phyloP scores from a whole-genome alignment of 2,329 filamentous ascomycete genomes.

The Fusarium torreyae region DNA sequence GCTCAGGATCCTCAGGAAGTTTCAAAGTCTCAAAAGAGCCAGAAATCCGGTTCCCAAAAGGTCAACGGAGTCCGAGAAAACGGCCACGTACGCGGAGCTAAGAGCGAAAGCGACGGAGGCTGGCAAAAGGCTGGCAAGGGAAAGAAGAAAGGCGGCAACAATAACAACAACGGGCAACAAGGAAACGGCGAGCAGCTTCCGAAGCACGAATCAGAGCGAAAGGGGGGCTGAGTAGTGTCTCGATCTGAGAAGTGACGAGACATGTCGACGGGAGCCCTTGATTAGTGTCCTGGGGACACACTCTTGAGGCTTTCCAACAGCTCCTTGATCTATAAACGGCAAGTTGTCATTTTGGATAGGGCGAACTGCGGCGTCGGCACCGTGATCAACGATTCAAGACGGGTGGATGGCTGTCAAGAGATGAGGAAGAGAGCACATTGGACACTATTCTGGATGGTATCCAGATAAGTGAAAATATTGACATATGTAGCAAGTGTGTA shows the following conservation, averaged over 20 bases:
- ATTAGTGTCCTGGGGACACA: conserved; percentile 6
- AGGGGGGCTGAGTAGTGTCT: conserved; percentile 65
- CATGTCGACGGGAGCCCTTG: neutral
- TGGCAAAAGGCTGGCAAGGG: conserved; percentile 74
- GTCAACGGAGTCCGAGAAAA: conserved; percentile 63
- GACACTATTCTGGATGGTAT: conserved; percentile 48
- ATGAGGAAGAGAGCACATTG: conserved; percentile 34
- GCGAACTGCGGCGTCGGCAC: conserved; percentile 19
- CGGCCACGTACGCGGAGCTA: conserved; percentile 68
- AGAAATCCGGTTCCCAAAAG: conserved; percentile 52
- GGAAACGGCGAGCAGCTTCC: conserved; percentile 68
- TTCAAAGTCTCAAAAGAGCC: conserved; percentile 46
- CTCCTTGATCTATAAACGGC: conserved; percentile 32
- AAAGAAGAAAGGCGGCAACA: conserved; percentile 61
- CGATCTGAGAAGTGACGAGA: conserved; percentile 41
- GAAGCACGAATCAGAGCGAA: conserved; percentile 72
- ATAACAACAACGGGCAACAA: conserved; percentile 52
- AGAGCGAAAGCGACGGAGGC: conserved; percentile 67
- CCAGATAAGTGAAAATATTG: conserved; percentile 34
- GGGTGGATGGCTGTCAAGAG: conserved; percentile 23
- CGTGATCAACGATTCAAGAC: conserved; percentile 27
- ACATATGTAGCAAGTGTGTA: conserved; percentile 47
- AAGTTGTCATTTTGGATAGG: conserved; percentile 47
- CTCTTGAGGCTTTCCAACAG: neutral
- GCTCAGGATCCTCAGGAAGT: conserved; percentile 48